Conservation (phyloP, 31 red algal genomes). For the Porphyra umbilicalis region DNA sequence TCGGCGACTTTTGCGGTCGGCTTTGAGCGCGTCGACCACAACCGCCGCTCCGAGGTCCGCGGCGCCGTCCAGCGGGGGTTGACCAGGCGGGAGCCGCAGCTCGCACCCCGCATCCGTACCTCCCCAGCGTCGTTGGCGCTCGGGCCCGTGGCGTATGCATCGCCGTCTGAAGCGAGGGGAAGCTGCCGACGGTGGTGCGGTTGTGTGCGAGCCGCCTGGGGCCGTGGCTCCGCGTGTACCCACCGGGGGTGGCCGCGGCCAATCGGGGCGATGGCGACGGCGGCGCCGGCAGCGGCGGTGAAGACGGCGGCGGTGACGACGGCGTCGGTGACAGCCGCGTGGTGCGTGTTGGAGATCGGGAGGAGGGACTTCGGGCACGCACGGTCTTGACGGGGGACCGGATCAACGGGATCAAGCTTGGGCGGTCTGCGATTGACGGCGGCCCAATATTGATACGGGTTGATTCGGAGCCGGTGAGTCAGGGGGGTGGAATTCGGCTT, state of each 20-base stretch:
- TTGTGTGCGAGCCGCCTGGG: slow-evolving; percentile 17
- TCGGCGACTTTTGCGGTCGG: slow-evolving; percentile 57
- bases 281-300: not conserved
- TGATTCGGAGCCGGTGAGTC: no score
- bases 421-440: no score
- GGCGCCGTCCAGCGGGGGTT: slow-evolving; percentile 32
- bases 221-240: not conserved
- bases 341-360: no score
- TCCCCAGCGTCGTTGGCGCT: slow-evolving; percentile 17
- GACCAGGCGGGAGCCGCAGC: slow-evolving; percentile 31
- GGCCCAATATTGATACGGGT: no score
- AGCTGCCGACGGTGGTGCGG: slow-evolving; percentile 12
- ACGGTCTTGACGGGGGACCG: no score
- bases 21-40: slow-evolving; percentile 41
- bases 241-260: slow-evolving; percentile 1
- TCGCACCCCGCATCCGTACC: slow-evolving; percentile 16
- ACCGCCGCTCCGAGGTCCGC: slow-evolving; percentile 16
- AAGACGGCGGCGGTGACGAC: slow-evolving; percentile 4
- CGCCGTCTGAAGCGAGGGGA: slow-evolving; percentile 10
- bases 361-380: no score
- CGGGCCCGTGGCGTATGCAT: slow-evolving; percentile 33
- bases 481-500: no score
- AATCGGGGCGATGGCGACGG: not conserved
- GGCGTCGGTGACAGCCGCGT: no score
- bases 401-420: no score